These are phyloP conservation scores for Solanum corneliomulleri DNA, from an alignment of 257 asterid genomes.

Conservation along the genomic window DNA sequence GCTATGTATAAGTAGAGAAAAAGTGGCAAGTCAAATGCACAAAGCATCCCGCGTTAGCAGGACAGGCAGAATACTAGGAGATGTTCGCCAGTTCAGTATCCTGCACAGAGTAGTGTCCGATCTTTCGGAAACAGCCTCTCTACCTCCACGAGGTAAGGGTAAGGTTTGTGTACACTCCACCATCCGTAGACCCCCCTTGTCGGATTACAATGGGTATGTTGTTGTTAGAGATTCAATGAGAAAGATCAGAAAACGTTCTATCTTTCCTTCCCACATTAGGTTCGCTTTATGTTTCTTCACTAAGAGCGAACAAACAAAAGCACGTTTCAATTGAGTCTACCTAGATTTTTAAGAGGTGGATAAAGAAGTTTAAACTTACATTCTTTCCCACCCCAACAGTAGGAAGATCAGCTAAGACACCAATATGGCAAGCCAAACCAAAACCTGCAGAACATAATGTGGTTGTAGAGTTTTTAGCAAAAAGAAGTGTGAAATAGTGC, in stretches of 20 bases:
- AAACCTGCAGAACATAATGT: constrained; percentile 38
- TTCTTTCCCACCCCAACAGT: constrained; percentile 85
- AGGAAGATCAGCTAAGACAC: constrained; percentile 75
- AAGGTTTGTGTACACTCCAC: neutral
- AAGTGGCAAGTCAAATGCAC: neutral
- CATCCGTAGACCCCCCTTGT: neutral
- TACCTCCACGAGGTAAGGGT: neutral
- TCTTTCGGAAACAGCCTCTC: neutral
- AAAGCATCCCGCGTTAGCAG: neutral
- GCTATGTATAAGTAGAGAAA: neutral
- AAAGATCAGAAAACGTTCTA: neutral
- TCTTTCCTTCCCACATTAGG: neutral
- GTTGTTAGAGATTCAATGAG: neutral
- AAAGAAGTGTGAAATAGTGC: neutral
- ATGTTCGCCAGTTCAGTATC: neutral
- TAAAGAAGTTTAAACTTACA: constrained; percentile 24
- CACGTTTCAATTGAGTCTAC: neutral
- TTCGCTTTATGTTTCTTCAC: neutral
- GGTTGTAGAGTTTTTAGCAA: neutral
- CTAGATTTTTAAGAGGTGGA: neutral
- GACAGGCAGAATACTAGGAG: neutral
- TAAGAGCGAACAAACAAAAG: neutral
- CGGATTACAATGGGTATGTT: neutral
- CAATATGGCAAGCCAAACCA: constrained; percentile 92
- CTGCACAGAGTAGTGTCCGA: neutral